Evolutionary conservation across 2,329 filamentous ascomycete genomes (phyloP).

Genomic region (Cladosporium sp.): DNA sequence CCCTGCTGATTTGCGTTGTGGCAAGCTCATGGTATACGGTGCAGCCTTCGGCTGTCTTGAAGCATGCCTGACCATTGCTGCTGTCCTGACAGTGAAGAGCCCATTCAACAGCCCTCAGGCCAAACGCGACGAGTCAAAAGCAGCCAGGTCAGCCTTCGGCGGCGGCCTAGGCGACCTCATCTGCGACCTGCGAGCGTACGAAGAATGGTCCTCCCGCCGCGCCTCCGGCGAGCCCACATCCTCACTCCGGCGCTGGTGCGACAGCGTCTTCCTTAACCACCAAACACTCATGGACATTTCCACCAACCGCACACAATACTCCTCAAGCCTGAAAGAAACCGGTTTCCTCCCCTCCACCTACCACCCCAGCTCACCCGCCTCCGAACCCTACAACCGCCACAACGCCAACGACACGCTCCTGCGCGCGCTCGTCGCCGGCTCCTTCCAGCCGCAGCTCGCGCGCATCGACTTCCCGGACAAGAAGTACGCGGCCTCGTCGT

Average conservation of each 20-base stretch:
- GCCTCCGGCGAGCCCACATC: conserved; percentile 51
- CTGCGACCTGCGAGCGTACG: conserved; percentile 77
- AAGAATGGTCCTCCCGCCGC: conserved; percentile 68
- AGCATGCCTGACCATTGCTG: conserved; percentile 78
- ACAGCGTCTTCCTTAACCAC: conserved; percentile 74
- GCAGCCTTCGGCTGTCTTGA: conserved; percentile 90
- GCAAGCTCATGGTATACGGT: conserved; percentile 92
- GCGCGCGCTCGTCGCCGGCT: conserved; percentile 44
- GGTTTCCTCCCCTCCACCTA: conserved; percentile 59
- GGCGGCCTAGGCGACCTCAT: conserved; percentile 76
- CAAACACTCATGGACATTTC: conserved; percentile 83
- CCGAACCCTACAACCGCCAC: conserved; percentile 41
- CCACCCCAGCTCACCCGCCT: conserved; percentile 17
- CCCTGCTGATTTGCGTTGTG: conserved; percentile 84
- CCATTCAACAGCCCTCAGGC: conserved; percentile 82
- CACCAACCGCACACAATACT: conserved; percentile 78
- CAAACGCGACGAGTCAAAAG: conserved; percentile 73
- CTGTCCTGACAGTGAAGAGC: conserved; percentile 81
- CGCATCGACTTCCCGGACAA: conserved; percentile 92
- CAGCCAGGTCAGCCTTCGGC: conserved; percentile 68
- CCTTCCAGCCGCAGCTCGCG: conserved; percentile 71
- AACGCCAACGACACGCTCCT: conserved; percentile 41
- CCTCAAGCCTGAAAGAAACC: conserved; percentile 76
- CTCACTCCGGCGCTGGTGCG: conserved; percentile 70
- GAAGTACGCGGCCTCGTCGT: conserved; percentile 82